phyloP scores from a whole-genome alignment of 768 basidiomycete genomes.

The Hygrocybe punicea region DNA sequence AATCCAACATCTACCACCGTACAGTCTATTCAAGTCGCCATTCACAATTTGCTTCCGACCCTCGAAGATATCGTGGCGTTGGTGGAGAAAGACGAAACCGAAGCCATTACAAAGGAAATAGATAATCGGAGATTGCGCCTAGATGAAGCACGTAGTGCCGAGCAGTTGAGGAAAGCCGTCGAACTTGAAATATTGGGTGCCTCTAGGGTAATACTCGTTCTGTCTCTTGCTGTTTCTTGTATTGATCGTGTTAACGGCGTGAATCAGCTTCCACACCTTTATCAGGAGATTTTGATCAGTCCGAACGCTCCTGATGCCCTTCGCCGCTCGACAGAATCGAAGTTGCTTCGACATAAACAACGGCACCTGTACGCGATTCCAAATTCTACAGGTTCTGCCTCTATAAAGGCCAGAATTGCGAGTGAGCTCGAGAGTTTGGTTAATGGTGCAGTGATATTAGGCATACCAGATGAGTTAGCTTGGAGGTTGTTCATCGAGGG shows the following conservation, averaged over 20 bases:
- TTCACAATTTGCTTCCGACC: conserved; percentile 67
- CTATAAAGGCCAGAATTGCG: conserved; percentile 48
- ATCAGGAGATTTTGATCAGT: conserved; percentile 78
- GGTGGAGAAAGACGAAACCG: conserved; percentile 60
- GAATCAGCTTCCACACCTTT: conserved; percentile 64
- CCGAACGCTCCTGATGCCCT: conserved; percentile 73
- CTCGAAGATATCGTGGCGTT: conserved; percentile 70
- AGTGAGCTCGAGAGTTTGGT: conserved; percentile 68
- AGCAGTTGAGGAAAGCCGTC: conserved; percentile 60
- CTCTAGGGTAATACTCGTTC: conserved; percentile 50
- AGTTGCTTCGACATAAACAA: conserved; percentile 64
- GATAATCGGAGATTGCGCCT: conserved; percentile 76
- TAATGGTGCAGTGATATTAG: conserved; percentile 70
- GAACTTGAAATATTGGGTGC: conserved; percentile 57
- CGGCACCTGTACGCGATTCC: conserved; percentile 62
- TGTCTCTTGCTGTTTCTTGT: neutral
- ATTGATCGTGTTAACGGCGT: conserved; percentile 10
- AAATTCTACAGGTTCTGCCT: conserved; percentile 27
- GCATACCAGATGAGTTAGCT: conserved; percentile 73
- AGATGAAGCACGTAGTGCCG: conserved; percentile 53
- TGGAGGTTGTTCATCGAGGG: conserved; percentile 80
- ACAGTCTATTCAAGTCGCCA: conserved; percentile 53
- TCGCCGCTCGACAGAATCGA: conserved; percentile 74
- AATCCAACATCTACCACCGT: conserved; percentile 63
- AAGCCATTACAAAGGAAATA: conserved; percentile 60